These are phyloP conservation scores for Epichloe baconii DNA, from an alignment of 2,329 filamentous ascomycete genomes.

Conservation along the genomic window DNA sequence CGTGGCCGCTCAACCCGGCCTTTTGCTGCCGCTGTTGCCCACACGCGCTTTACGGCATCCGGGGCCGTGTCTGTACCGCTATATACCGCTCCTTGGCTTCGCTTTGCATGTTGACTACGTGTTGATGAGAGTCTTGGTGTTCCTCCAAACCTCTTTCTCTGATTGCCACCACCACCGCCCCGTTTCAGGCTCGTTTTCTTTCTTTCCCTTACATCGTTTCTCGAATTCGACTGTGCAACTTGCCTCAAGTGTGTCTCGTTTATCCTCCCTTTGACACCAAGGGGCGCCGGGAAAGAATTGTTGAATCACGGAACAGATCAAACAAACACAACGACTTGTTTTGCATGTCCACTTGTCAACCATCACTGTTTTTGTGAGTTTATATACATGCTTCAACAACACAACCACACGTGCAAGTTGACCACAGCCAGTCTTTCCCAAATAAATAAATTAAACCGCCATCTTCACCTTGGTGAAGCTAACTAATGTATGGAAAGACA, in stretches of 20 bases:
- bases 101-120: neutral
- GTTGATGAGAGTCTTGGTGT: constrained; percentile 1
- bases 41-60: constrained; percentile 1
- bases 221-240: neutral
- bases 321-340: neutral
- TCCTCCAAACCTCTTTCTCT: neutral
- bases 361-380: neutral
- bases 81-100: neutral
- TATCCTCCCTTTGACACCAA: neutral
- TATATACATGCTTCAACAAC: neutral
- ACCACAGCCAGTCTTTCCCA: neutral
- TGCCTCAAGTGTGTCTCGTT: neutral
- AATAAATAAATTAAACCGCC: too few species aligned
- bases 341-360: too few species aligned
- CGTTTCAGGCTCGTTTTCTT: neutral
- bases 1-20: constrained; percentile 1
- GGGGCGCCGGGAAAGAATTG: neutral
- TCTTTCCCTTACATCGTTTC: neutral
- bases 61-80: constrained; percentile 1
- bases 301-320: neutral
- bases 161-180: constrained; percentile 7
- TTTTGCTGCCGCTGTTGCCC: constrained; percentile 1
- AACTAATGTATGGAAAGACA: too few species aligned
- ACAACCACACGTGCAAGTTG: neutral
- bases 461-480: too few species aligned